Base-by-base conservation (phyloP, 306 rosid species). In the Senna siamea region DNA sequence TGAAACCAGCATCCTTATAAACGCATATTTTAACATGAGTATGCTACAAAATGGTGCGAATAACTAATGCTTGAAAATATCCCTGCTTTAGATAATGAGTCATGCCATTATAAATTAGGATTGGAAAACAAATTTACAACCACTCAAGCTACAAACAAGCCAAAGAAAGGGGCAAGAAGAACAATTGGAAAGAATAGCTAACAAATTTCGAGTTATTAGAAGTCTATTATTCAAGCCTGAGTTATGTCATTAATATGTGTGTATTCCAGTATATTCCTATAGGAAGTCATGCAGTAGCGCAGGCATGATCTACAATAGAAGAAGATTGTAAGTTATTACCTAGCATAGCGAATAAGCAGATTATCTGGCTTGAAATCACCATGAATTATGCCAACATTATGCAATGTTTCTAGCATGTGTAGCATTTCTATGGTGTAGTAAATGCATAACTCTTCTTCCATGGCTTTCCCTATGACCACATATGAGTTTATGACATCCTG, bases 291-390 rank as follows among this genome's bases (percentile, higher is more conserved):
- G 48, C 56, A 70, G 76, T 41, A 52, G 54, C 18, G 9, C 35
- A 1, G 23, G 67, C 68, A 76, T 60, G 72, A 84, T 72, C 69
- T 53, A 41, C 23, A 37, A 76, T 63, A 59, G 77, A 76, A 50
- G 77, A 74, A 20, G 54, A 48, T 52, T 52, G 66, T 34, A 76
- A 82, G 86, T 60, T 23, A 53, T 51, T 87, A 91, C 97, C 93
- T 85, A 61, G 97, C 84, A 84, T 94, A 94, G 51, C 97, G 90
- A 82, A 94, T 80, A 26, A 94, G 92, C 81, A 94, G 80, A 85
- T 94, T 94, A 76, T 94, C 98, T 41, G 98, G 97, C 88, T 94
- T 94, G 85, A 94, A 91, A 89, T 94, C 98, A 34, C 98, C 93
- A 83, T 91, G 98, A 82, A 94, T 84, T 81, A 94, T 84, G 80